phyloP scores from a whole-genome alignment of 2,329 filamentous ascomycete species.

The Aspergillus sp. region DNA sequence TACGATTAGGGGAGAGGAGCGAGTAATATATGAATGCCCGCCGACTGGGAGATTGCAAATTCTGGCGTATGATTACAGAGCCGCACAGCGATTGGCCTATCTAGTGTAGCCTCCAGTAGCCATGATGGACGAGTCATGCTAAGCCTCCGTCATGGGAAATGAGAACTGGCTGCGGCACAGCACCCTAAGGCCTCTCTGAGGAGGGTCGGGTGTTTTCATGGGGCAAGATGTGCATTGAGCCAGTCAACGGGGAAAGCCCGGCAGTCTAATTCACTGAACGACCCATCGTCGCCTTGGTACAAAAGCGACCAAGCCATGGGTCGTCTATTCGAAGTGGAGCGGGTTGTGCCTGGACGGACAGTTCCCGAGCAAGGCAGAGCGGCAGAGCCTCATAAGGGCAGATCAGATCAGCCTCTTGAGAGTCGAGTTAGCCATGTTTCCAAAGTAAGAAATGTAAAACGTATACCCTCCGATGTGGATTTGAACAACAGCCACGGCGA shows the following conservation, averaged over 20 bases:
- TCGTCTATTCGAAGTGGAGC: slow-evolving; percentile 1
- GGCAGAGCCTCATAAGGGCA: slow-evolving; percentile 8
- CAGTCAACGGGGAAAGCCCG: background rate
- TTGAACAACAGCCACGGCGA: background rate
- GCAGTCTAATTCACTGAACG: background rate
- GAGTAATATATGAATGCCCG: slow-evolving; percentile 14
- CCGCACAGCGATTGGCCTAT: slow-evolving; percentile 13
- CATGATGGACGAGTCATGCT: slow-evolving; percentile 1
- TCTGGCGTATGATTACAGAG: slow-evolving; percentile 1
- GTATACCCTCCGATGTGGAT: background rate
- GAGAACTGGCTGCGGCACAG: background rate
- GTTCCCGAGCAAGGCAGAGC: slow-evolving; percentile 4
- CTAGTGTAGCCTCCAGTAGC: slow-evolving; percentile 9
- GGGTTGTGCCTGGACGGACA: background rate
- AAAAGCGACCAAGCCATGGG: background rate
- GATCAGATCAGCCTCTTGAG: background rate
- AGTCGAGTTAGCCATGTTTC: background rate
- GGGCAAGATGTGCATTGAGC: background rate
- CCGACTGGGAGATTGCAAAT: slow-evolving; percentile 8
- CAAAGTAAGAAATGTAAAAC: background rate
- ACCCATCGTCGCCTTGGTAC: background rate
- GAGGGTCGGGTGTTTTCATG: background rate
- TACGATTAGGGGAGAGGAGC: slow-evolving; percentile 7
- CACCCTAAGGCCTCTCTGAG: background rate
- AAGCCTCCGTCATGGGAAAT: slow-evolving; percentile 1